Evolutionary conservation across 2,329 filamentous ascomycete species (phyloP).

Genomic region (Colletotrichum tabaci): DNA sequence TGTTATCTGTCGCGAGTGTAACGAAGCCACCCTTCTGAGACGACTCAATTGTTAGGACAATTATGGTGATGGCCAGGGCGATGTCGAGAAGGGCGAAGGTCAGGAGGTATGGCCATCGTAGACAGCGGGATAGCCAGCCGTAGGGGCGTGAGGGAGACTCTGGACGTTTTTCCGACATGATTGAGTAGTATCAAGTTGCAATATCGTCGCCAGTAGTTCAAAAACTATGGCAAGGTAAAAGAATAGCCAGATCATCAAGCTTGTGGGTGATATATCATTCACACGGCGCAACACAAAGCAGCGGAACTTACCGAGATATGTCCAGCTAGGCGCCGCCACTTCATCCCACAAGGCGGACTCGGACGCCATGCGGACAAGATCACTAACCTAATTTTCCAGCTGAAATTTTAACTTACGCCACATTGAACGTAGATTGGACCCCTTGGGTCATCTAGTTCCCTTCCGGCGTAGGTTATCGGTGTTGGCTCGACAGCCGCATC

Average conservation of each 20-base stretch:
- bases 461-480: no score
- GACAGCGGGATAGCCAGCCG: neutral
- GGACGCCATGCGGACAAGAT: neutral
- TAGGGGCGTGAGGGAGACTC: neutral
- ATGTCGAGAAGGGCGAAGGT: conserved; percentile 6
- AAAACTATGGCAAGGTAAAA: neutral
- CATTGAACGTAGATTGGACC: neutral
- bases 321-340: neutral
- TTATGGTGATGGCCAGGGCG: conserved; percentile 4
- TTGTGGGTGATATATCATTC: no score
- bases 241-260: neutral
- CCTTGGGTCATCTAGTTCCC: no score
- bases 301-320: neutral
- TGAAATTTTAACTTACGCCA: neutral
- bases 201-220: no score
- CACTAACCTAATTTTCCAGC: neutral
- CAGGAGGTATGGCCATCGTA: conserved; percentile 7
- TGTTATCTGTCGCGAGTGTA: neutral
- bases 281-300: neutral
- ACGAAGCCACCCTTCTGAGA: conserved; percentile 20
- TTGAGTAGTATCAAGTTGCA: neutral
- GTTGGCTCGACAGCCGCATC: neutral
- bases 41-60: neutral
- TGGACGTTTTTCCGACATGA: neutral
- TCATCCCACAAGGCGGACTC: neutral